Evolutionary conservation across 2,329 filamentous ascomycete genomes (phyloP), one percentile per base, ranked within the genome.

Genomic region (Aspergillus unguis): DNA sequence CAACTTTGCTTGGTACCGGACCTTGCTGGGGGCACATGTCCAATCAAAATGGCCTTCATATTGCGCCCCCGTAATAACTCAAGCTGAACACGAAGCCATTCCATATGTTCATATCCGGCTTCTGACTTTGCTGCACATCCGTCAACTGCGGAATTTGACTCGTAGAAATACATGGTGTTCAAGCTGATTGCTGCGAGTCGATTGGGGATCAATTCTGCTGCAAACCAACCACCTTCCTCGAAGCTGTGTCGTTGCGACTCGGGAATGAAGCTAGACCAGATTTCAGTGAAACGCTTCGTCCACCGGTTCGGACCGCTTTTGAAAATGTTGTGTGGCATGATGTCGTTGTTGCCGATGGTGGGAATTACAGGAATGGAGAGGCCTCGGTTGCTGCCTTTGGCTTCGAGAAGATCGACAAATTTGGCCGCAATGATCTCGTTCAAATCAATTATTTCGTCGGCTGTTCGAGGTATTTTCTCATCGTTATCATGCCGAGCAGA

Each of bases 81-180:
- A 52, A 99, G 80, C 73, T 97, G 92, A 42, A 95, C 82, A 50
- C 90, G 85, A 62, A 99, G 77, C 94, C 94, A 99, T 69, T 97
- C 92, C 78, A 99, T 87, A 64, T 97, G 94, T 71, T 92, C 86
- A 70, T 87, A 97, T 2, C 94, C 94, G 0, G 94, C 92, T 69
- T 97, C 89, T 0, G 82, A 84, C 32, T 86, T 85, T 36, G 80
- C 74, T 32, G 84, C 83, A 71, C 94, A 99, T 52, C 94, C 92
- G 67, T 99, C 90, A 23, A 96, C 87, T n/a, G 86, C 92, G 2
- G 87, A 88, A 67, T 99, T 99, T 53, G 89, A 89, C 61, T 88
- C 87, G 71, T 94, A 99, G 69, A 97, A 96, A 74, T 95, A 96
- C 74, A 99, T 82, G 0, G 92, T 96, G 71, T 99, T 99, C 60